Conservation (phyloP, 2,329 filamentous ascomycete genomes). For the Tolypocladium ovalisporum region DNA sequence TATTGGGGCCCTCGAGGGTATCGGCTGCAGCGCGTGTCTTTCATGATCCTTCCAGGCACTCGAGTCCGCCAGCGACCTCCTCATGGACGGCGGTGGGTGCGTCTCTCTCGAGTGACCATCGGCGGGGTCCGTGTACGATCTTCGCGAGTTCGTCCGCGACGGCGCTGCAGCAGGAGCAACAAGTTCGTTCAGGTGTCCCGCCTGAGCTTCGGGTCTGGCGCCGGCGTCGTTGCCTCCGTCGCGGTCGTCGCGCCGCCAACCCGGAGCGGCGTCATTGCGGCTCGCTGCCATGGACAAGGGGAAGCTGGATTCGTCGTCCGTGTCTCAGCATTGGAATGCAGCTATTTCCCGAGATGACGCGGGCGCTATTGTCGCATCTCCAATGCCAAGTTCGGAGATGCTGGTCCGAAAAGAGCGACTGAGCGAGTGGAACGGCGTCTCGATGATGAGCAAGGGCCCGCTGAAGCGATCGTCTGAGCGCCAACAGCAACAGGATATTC, state of each 20-base stretch:
- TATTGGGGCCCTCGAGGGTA: conserved; percentile 8
- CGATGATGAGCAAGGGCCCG: neutral
- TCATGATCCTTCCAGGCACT: conserved; percentile 1
- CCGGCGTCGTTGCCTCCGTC: neutral
- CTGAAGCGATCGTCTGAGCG: neutral
- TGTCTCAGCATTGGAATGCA: conserved; percentile 14
- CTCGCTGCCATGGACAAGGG: conserved; percentile 15
- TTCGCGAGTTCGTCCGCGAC: conserved; percentile 1
- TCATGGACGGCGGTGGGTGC: conserved; percentile 1
- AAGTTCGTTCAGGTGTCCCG: neutral
- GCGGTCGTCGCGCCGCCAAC: conserved; percentile 3
- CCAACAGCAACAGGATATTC: neutral
- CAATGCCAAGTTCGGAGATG: neutral
- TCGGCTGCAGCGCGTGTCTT: conserved; percentile 13
- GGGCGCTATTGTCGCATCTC: neutral
- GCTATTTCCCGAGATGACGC: neutral
- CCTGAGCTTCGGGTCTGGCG: neutral
- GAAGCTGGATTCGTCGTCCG: neutral
- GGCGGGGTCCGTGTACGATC: conserved; percentile 4
- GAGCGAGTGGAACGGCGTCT: neutral
- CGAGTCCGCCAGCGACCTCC: conserved; percentile 4
- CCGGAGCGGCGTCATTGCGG: conserved; percentile 10
- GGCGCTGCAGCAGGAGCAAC: neutral
- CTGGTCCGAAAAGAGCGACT: neutral
- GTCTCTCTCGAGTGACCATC: neutral